Percentiles rank a stretch among this genome's conserved stretches.
Conservation (phyloP, 2,329 filamentous ascomycete genomes). For the Pestalotiopsis fici region DNA sequence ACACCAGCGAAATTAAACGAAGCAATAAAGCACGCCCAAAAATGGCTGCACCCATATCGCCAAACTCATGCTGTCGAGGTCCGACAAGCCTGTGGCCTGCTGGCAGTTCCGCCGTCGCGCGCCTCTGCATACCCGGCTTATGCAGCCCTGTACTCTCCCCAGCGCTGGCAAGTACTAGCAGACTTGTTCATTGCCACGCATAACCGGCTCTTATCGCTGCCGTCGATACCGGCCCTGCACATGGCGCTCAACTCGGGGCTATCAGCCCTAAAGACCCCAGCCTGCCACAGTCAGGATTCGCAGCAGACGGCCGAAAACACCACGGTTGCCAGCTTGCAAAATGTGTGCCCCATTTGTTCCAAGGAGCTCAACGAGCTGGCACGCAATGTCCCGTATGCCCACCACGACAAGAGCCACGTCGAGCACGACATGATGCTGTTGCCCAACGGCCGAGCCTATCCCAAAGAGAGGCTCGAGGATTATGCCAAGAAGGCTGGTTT, state of each 20-base stretch:
- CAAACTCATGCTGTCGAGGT: constrained; percentile 70
- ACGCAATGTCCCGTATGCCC: constrained; percentile 85
- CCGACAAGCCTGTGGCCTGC: constrained; percentile 72
- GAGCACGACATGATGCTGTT: constrained; percentile 84
- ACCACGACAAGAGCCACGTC: constrained; percentile 92
- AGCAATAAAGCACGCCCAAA: constrained; percentile 79
- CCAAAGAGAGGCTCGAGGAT: constrained; percentile 70
- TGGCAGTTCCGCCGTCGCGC: constrained; percentile 70
- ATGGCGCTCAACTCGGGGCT: constrained; percentile 88
- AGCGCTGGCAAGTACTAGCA: constrained; percentile 77
- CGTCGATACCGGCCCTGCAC: constrained; percentile 81
- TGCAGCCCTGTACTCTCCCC: constrained; percentile 66
- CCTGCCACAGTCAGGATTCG: constrained; percentile 68
- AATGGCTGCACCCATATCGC: constrained; percentile 72
- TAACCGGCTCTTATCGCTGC: constrained; percentile 81
- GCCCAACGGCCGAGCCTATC: constrained; percentile 86
- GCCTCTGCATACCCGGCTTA: constrained; percentile 35
- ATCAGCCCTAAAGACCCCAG: constrained; percentile 92
- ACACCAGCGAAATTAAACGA: constrained; percentile 64
- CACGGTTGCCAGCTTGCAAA: constrained; percentile 52
- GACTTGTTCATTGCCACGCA: constrained; percentile 83
- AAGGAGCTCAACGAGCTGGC: constrained; percentile 93
- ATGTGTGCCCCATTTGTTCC: constrained; percentile 92
- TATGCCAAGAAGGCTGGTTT: constrained; percentile 81
- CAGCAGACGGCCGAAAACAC: constrained; percentile 26